phyloP scores from a whole-genome alignment of 179 eudicot species.

The Sideroxylon spinosum region DNA sequence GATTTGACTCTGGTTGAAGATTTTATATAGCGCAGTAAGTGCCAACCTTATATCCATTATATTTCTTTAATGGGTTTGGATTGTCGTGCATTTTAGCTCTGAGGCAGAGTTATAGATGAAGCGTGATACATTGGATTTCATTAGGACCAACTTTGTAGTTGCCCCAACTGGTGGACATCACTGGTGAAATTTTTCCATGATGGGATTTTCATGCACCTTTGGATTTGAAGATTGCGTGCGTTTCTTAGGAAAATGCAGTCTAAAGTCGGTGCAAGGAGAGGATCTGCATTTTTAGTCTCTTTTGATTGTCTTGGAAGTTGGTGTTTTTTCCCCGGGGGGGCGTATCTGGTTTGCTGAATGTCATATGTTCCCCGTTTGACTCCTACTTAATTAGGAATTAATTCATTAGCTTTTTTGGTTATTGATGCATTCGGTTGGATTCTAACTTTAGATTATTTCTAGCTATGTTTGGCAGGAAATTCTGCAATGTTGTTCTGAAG shows the following conservation, averaged over 20 bases:
- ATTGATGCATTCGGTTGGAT: background rate
- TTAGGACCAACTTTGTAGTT: no score
- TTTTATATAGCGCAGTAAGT: constrained; percentile 44
- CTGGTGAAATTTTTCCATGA: background rate
- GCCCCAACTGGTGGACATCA: no score
- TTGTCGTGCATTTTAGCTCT: background rate
- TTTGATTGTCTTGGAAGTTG: background rate
- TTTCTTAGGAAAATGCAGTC: background rate
- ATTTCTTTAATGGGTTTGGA: background rate
- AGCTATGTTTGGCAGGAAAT: constrained; percentile 31
- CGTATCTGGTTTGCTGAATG: no score
- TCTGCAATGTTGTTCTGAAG: constrained; percentile 31
- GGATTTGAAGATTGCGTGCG: background rate
- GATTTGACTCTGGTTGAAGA: constrained; percentile 41
- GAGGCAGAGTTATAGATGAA: background rate
- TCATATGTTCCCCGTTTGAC: no score
- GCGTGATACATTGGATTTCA: no score
- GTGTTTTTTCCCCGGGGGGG: no score
- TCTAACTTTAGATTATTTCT: background rate
- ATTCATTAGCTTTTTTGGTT: background rate
- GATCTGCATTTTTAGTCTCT: background rate
- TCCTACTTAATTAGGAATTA: no score
- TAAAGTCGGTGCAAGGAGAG: background rate
- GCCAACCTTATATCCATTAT: background rate
- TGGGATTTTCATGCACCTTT: background rate